Conservation (phyloP, 1,284 basidiomycete genomes). For the Termitomyces sp. region DNA sequence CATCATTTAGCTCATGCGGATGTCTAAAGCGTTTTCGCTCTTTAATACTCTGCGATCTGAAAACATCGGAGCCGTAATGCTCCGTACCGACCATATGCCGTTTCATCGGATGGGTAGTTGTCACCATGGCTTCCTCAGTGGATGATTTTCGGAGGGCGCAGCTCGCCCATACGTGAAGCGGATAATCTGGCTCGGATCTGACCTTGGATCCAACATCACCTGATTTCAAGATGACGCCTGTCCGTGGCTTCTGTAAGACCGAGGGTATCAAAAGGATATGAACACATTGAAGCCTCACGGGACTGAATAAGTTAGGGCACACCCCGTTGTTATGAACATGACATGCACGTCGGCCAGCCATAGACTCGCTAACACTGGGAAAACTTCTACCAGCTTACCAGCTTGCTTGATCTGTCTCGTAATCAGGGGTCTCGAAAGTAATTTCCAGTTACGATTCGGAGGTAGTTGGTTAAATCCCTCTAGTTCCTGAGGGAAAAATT, state of each 20-base stretch:
- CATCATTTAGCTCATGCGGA: conserved; percentile 1
- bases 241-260: neutral
- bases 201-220: neutral
- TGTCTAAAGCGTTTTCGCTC: neutral
- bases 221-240: neutral
- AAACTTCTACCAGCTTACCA: no score
- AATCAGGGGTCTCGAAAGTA: no score
- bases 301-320: neutral
- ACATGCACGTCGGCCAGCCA: no score
- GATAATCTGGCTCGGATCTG: conserved; percentile 2
- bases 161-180: neutral
- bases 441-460: no score
- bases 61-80: conserved; percentile 1
- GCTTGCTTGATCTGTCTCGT: no score
- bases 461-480: no score
- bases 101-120: conserved; percentile 26
- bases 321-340: neutral
- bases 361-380: no score
- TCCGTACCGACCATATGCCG: conserved; percentile 31
- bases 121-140: neutral
- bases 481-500: no score
- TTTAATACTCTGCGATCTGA: neutral
- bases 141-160: conserved; percentile 9
- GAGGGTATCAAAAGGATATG: neutral
- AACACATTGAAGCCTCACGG: neutral